Conservation (phyloP, 192 early-diverging fungal species). For the Funneliformis geosporum region DNA sequence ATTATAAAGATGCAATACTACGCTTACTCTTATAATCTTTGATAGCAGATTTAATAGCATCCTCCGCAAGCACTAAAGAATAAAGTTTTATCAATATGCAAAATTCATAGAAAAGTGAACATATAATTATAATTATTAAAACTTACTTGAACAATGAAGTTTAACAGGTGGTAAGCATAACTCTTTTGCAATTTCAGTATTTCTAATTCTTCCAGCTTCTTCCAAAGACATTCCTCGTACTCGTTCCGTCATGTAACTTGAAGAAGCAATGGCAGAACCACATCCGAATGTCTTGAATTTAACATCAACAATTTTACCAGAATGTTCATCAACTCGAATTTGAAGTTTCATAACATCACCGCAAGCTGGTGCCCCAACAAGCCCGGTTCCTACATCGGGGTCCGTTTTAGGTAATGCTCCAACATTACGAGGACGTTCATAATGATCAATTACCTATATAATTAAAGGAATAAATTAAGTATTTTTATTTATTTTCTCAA, state of each 20-base stretch:
- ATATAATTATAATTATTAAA: not conserved
- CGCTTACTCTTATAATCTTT: slow-evolving; percentile 79
- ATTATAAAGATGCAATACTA: not conserved
- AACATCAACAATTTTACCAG: slow-evolving; percentile 90
- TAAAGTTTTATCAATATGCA: not conserved
- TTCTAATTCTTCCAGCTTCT: slow-evolving; percentile 90
- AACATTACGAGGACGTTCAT: slow-evolving; percentile 94
- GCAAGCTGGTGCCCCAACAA: slow-evolving; percentile 87
- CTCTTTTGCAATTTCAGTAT: slow-evolving; percentile 97
- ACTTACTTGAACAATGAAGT: slow-evolving; percentile 94
- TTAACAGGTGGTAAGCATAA: slow-evolving; percentile 95
- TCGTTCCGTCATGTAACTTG: slow-evolving; percentile 89
- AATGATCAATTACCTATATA: slow-evolving; percentile 93
- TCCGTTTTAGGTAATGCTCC: slow-evolving; percentile 88
- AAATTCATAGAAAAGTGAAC: no score
- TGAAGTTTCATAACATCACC: slow-evolving; percentile 95
- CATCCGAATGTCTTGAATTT: slow-evolving; percentile 99
- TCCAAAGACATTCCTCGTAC: slow-evolving; percentile 93
- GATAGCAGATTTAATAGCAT: slow-evolving; percentile 98
- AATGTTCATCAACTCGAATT: slow-evolving; percentile 91
- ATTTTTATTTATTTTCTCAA: not conserved
- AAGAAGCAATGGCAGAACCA: slow-evolving; percentile 94
- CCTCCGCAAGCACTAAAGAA: slow-evolving; percentile 90
- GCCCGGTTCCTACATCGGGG: slow-evolving; percentile 92
- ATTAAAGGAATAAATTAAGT: not conserved